Evolutionary conservation across 176 grass and related monocot species (phyloP), one percentile per base, ranked within the genome.

Genomic region (Ampelocalamus luodianensis): DNA sequence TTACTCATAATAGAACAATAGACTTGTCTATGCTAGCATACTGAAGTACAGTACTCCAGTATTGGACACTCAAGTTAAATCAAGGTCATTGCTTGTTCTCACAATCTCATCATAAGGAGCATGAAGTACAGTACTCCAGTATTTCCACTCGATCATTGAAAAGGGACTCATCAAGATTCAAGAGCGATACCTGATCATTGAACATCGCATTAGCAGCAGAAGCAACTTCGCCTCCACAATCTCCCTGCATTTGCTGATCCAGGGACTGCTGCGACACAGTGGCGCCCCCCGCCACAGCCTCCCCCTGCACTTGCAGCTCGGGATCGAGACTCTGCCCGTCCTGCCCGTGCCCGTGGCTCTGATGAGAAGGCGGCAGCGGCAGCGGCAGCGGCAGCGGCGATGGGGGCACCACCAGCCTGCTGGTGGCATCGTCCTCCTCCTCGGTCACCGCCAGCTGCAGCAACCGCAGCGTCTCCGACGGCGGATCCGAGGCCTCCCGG

Each of bases 391-490:
- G 72, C 72, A 58, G 43, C 8, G 80, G 66, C 55, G 83, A 77
- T 23, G 44, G 83, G 18, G 87, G 80, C 55, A 80, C 78, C 6
- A 78, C 64, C 38, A 91, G 71, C 75, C 88, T 97, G 86, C 92
- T 97, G 56, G 90, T 97, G 60, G 92, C 95, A 40, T 97, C 95
- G 53, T 97, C 95, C 51, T 97, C 92, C 84, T 94, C 92, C 78
- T 97, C 95, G 10, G 83, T 72, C 71, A 89, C 79, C 18, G 85
- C 86, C 76, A 88, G 87, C 42, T 97, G 92, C 71, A 93, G 86
- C 71, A 92, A 54, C 79, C 90, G 88, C 78, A 97, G 85, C 27
- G 88, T 91, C 71, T 94, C 92, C 68, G 90, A 93, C 5, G 90
- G 76, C 29, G 81, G 92, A 75, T 86, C 80, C 48, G 89, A 86